A percentile compares a stretch with the other conserved stretches of the same genome.
Conservation (phyloP, 176 grass and related monocot genomes). For the Luzula sylvatica region DNA sequence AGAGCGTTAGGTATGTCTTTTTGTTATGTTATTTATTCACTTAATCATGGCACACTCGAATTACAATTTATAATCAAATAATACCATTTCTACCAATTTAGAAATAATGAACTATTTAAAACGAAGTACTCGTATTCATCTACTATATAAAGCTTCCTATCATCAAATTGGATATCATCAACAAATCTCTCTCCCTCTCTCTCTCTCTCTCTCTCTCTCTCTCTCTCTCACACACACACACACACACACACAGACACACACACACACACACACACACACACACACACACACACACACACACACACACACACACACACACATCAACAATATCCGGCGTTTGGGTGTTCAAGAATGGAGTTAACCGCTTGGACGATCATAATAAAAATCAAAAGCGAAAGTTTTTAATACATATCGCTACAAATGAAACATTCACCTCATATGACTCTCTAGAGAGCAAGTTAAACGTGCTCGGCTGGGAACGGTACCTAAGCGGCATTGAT, state of each 20-base stretch:
- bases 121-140: too few relatives aligned
- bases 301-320: too few relatives aligned
- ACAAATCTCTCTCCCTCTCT: too few relatives aligned
- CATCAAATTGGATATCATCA: too few relatives aligned
- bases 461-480: slow-evolving; percentile 65
- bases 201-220: background rate
- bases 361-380: slow-evolving; percentile 69
- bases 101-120: too few relatives aligned
- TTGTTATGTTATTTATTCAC: too few relatives aligned
- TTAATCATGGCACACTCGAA: too few relatives aligned
- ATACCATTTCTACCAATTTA: too few relatives aligned
- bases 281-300: too few relatives aligned
- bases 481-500: slow-evolving; percentile 33
- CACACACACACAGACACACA: background rate
- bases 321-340: slow-evolving; percentile 60
- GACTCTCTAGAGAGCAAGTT: slow-evolving; percentile 70
- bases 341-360: slow-evolving; percentile 88
- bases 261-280: background rate
- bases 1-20: too few relatives aligned
- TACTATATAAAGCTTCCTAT: too few relatives aligned
- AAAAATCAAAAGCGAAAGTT: slow-evolving; percentile 62
- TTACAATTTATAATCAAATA: too few relatives aligned
- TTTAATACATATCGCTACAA: slow-evolving; percentile 49
- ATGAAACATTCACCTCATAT: slow-evolving; percentile 61
- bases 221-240: background rate